Base-by-base conservation (phyloP, 345 rosid species). In the Populus euphratica region DNA sequence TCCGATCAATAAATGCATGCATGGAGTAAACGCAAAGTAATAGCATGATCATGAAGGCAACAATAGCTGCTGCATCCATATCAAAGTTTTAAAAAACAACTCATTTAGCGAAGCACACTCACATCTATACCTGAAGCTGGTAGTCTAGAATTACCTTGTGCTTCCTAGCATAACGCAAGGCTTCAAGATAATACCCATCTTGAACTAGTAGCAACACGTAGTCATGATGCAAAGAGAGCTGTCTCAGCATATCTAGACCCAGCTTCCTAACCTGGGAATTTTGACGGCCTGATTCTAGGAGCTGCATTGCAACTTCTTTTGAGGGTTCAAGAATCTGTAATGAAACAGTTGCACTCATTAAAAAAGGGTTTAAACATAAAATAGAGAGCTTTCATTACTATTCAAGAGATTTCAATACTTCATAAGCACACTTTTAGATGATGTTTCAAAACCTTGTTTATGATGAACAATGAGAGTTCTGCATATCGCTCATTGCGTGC, bases 191-290 rank as follows among this genome's bases (percentile, higher is more conserved):
- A 80, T 89, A 91, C 64, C 99, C 99, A 79, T 96, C 98, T 88
- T 90, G 97, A 66, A 87, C 92, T 6, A 94, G 91, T 41, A 73
- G 84, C 66, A 87, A 76, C 52, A 96, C 89, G 77, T 91, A 96
- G 63, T 96, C 99, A 68, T 89, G 92, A 83, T 96, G 97, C 47
- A 94, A 82, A 36, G 85, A 85, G 79, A 96, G 97, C 81, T 96
- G 98, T 83, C 98, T 90, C 83, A 94, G 79, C 97, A 96, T 96
- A 69, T 96, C 97, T 63, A 88, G 83, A 74, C 97, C 99, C 80
- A 96, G 87, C 86, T 96, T 94, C 90, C 97, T 89, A 61, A 88
- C 87, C 80, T 85, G 87, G 31, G 43, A 50, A 83, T 88, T 90
- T 76, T 92, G 93, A 68, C 90, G 75, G 77, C 98, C 98, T 3